These are phyloP conservation scores for Narthecium ossifragum DNA, from an alignment of 106 monocot genomes.

Conservation along the genomic window DNA sequence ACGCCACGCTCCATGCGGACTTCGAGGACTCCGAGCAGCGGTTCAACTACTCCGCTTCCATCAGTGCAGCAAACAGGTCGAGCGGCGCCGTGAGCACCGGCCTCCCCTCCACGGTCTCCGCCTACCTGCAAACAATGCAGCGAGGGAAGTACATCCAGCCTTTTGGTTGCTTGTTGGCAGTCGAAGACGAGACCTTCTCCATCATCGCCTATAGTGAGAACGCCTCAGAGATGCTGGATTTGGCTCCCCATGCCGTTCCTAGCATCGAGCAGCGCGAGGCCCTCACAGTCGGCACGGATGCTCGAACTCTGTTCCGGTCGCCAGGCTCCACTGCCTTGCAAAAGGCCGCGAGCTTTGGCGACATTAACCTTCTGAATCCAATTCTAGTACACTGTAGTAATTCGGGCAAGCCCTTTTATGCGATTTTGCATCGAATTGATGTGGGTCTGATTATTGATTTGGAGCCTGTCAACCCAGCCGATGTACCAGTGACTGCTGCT, in stretches of 20 bases:
- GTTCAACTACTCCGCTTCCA: constrained; percentile 47
- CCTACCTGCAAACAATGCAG: constrained; percentile 68
- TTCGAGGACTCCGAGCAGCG: constrained; percentile 48
- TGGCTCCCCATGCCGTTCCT: constrained; percentile 75
- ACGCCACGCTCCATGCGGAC: constrained; percentile 66
- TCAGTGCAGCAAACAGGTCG: constrained; percentile 20
- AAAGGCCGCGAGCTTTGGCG: constrained; percentile 61
- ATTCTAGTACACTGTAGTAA: constrained; percentile 66
- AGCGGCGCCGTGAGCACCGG: constrained; percentile 12
- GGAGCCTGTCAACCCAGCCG: constrained; percentile 79
- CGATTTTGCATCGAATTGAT: constrained; percentile 63
- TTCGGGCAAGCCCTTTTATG: constrained; percentile 86
- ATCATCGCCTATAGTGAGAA: constrained; percentile 81
- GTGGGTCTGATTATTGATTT: constrained; percentile 78
- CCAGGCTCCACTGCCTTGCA: constrained; percentile 48
- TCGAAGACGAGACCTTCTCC: constrained; percentile 42
- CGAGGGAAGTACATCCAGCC: constrained; percentile 69
- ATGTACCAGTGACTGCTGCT: constrained; percentile 61
- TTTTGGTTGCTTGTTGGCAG: constrained; percentile 70
- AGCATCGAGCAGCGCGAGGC: constrained; percentile 67
- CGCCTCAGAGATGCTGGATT: constrained; percentile 78
- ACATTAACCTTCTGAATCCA: constrained; percentile 73
- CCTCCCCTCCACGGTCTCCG: constrained; percentile 37
- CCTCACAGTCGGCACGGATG: constrained; percentile 57
- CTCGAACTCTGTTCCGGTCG: constrained; percentile 46